Evolutionary conservation across 352 stramenopile species (phyloP), one percentile per base, ranked within the genome.

Genomic region (Phytopythium kandeliae): DNA sequence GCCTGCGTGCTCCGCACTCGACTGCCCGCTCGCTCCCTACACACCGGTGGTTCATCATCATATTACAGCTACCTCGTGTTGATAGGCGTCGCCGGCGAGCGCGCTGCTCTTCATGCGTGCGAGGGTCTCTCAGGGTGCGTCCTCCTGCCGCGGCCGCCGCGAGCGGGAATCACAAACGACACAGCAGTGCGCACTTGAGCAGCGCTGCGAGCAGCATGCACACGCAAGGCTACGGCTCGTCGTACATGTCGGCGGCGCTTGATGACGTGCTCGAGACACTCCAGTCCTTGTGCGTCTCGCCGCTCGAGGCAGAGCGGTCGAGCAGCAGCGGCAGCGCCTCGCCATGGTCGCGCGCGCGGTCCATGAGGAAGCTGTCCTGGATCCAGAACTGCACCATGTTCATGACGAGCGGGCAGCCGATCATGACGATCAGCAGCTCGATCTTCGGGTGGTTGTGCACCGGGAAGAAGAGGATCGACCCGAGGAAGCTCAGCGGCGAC

Each of bases 381-480:
- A 88, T 81, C 81, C 81, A 92, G 63, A 92, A 92, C 49, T 92
- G 81, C 40, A 90, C 71, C 71, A 87, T 86, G 62, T 92, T 92
- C 78, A 92, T 89, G 37, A 89, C 67, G 34, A 88, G 55, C n/a
- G 81, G 81, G 48, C 81, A 92, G 51, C 74, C 76, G 30, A 92
- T 88, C 81, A 92, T 92, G 45, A 92, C 81, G 54, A 92, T 83
- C 28, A 92, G 52, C 21, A 92, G 62, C 62, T 92, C 81, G 28
- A 89, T 60, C 63, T 88, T 86, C 6, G 81, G 81, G 53, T 89
- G 68, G 45, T 76, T 62, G 54, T 74, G 78, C 38, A 89, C 67
- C 25, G 78, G 78, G 51, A 67, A 85, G 58, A 92, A 92, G 15
- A 92, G 54, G 37, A 86, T 26, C 21, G 59, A 73, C 46, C 74